A percentile compares a stretch with the other conserved stretches of the same genome.
These are phyloP conservation scores for Aspergillus fijiensis DNA, from an alignment of 2,329 filamentous ascomycete species.

Conservation along the genomic window DNA sequence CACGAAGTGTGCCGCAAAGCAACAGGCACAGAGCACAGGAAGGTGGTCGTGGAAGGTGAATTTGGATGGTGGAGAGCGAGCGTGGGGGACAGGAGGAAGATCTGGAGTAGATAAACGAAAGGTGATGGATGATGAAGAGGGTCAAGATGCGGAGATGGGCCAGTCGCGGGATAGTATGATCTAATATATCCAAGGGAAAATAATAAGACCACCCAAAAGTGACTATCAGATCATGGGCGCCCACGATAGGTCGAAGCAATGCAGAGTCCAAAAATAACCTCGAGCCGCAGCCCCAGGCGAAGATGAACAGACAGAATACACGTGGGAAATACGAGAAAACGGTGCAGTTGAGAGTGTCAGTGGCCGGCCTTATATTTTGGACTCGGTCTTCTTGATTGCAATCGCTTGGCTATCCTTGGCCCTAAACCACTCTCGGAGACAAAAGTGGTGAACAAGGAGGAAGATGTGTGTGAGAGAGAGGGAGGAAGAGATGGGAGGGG, in stretches of 20 bases:
- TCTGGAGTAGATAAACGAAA: slow-evolving; percentile 2
- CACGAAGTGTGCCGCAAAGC: slow-evolving; percentile 14
- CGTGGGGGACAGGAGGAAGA: background rate
- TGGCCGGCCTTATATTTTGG: background rate
- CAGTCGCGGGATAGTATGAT: slow-evolving; percentile 5
- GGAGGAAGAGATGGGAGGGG: background rate
- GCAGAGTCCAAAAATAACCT: slow-evolving; percentile 24
- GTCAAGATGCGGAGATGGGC: slow-evolving; percentile 7
- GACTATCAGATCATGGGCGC: background rate
- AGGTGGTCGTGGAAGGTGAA: background rate
- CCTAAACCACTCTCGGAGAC: background rate
- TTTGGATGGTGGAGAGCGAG: background rate
- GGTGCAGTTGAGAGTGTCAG: slow-evolving; percentile 9
- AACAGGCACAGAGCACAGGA: background rate
- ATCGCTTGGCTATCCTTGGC: background rate
- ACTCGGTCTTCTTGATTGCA: background rate
- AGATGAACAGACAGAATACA: slow-evolving; percentile 21
- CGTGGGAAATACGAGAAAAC: slow-evolving; percentile 31
- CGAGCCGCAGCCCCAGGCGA: slow-evolving; percentile 23
- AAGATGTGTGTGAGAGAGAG: background rate
- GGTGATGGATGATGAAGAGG: slow-evolving; percentile 2
- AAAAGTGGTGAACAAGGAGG: background rate
- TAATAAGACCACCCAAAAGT: slow-evolving; percentile 4
- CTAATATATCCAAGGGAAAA: background rate
- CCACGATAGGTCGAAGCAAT: slow-evolving; percentile 3